phyloP scores from a whole-genome alignment of 2,329 filamentous ascomycete genomes.

The Botrytis byssoidea region DNA sequence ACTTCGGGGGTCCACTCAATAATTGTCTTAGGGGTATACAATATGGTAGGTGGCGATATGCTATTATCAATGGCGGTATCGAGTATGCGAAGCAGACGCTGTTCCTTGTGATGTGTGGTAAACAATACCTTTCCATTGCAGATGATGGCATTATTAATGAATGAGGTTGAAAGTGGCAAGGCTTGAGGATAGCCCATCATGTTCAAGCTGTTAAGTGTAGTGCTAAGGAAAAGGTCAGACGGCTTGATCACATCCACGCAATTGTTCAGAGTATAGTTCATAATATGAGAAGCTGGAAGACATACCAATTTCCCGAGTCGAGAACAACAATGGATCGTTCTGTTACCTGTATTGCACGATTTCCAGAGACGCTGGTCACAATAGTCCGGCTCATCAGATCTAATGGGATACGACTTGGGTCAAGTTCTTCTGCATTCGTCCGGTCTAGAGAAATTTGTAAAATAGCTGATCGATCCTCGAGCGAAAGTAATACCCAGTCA shows the following conservation, averaged over 20 bases:
- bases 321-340: slow-evolving; percentile 41
- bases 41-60: neutral
- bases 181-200: slow-evolving; percentile 20
- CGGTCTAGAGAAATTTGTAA: slow-evolving; percentile 52
- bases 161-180: slow-evolving; percentile 23
- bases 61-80: neutral
- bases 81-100: slow-evolving; percentile 14
- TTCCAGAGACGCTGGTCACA: slow-evolving; percentile 42
- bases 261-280: neutral
- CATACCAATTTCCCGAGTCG: slow-evolving; percentile 27
- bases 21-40: neutral
- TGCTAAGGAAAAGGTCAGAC: slow-evolving; percentile 3
- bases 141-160: slow-evolving; percentile 33
- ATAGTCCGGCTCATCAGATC: slow-evolving; percentile 56
- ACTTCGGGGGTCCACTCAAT: neutral
- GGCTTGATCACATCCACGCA: neutral
- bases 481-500: slow-evolving; percentile 35
- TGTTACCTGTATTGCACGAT: slow-evolving; percentile 53
- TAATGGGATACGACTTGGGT: slow-evolving; percentile 46
- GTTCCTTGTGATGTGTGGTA: slow-evolving; percentile 27
- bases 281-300: neutral
- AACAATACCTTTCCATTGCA: slow-evolving; percentile 31
- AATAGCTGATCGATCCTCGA: slow-evolving; percentile 35
- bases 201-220: neutral
- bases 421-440: slow-evolving; percentile 45